Evolutionary conservation across 768 basidiomycete species (phyloP).

Genomic region (Boletus bicolor): DNA sequence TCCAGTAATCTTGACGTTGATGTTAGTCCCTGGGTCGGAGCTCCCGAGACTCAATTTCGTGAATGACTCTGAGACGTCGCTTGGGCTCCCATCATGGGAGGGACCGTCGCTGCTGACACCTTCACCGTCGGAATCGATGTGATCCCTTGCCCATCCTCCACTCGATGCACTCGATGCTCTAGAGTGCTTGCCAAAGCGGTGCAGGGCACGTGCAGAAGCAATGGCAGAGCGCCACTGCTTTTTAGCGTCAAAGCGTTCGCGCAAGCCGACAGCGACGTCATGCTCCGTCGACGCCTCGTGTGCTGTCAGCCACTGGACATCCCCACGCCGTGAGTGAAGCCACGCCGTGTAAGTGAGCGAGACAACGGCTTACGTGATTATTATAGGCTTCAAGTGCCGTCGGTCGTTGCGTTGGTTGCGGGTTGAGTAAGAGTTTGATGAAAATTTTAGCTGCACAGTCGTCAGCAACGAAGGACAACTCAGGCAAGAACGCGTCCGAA

Average conservation of each 20-base stretch:
- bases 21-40: constrained; percentile 38
- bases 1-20: constrained; percentile 39
- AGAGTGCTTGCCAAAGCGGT: constrained; percentile 31
- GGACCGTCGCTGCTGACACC: constrained; percentile 31
- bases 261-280: constrained; percentile 70
- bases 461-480: not conserved
- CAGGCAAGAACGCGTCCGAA: not conserved
- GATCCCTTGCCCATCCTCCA: constrained; percentile 37
- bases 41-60: constrained; percentile 30
- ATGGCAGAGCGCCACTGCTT: constrained; percentile 76
- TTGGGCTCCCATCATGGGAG: constrained; percentile 33
- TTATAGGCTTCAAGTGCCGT: constrained; percentile 69
- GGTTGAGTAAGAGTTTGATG: constrained; percentile 64
- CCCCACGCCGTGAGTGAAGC: not conserved
- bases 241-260: constrained; percentile 77
- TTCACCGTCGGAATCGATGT: constrained; percentile 24
- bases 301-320: constrained; percentile 66
- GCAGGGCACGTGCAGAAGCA: constrained; percentile 40
- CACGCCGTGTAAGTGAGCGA: not conserved
- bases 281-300: constrained; percentile 64
- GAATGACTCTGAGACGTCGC: constrained; percentile 20
- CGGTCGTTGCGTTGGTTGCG: constrained; percentile 67
- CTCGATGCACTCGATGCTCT: constrained; percentile 28
- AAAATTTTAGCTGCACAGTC: constrained; percentile 71
- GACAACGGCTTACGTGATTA: constrained; percentile 50